phyloP scores from a whole-genome alignment of 768 basidiomycete genomes.

The Xerocomus potaroensis region DNA sequence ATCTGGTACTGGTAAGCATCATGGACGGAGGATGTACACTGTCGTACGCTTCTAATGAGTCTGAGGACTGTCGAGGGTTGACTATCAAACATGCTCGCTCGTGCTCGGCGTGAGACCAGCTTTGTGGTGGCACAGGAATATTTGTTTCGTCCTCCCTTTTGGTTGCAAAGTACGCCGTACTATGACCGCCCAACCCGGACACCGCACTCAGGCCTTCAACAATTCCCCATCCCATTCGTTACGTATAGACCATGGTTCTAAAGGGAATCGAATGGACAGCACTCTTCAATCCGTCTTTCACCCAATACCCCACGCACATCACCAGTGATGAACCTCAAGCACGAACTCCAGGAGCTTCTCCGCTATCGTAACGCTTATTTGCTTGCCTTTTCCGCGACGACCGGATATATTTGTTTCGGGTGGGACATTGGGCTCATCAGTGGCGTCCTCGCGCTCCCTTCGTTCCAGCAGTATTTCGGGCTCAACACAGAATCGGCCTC shows the following conservation, averaged over 20 bases:
- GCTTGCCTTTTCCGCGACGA: slow-evolving; percentile 32
- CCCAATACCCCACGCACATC: neutral
- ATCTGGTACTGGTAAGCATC: too few relatives aligned
- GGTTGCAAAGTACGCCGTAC: too few relatives aligned
- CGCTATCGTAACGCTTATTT: slow-evolving; percentile 34
- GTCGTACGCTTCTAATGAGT: too few relatives aligned
- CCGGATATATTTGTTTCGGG: slow-evolving; percentile 33
- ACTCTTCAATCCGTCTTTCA: too few relatives aligned
- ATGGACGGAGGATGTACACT: too few relatives aligned
- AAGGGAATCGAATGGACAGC: too few relatives aligned
- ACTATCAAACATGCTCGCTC: too few relatives aligned
- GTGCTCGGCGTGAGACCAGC: too few relatives aligned
- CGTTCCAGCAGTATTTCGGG: slow-evolving; percentile 34
- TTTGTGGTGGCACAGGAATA: too few relatives aligned
- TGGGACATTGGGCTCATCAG: slow-evolving; percentile 38
- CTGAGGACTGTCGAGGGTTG: too few relatives aligned
- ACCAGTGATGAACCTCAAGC: slow-evolving; percentile 19
- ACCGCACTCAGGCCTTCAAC: too few relatives aligned
- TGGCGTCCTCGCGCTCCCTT: slow-evolving; percentile 33
- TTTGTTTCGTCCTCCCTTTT: too few relatives aligned
- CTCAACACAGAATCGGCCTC: slow-evolving; percentile 24
- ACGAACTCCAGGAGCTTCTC: slow-evolving; percentile 16
- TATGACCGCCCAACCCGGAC: neutral
- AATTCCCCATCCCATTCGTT: neutral
- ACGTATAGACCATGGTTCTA: neutral